Percentiles rank a stretch among this genome's conserved stretches.
Conservation (phyloP, 208 protist species). For the Leishmania tropica region DNA sequence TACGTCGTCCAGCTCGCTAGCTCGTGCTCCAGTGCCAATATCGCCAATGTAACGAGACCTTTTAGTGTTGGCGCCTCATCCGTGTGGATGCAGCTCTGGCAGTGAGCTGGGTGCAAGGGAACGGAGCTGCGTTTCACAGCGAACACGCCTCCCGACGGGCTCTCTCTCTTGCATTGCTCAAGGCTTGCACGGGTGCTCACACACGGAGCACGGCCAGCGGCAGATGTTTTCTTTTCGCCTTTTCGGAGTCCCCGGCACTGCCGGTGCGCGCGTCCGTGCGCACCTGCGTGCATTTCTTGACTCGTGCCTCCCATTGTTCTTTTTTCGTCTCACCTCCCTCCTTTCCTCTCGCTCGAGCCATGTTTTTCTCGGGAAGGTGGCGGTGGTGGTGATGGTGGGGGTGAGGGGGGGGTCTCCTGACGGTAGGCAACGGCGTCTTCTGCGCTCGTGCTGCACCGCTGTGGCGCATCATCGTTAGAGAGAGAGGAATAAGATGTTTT, state of each 20-base stretch:
- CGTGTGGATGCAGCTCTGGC: conserved; percentile 14
- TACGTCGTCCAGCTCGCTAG: conserved; percentile 16
- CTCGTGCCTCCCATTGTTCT: background rate
- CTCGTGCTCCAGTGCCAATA: conserved; percentile 4
- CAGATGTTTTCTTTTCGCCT: background rate
- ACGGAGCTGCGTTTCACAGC: background rate
- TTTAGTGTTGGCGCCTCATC: conserved; percentile 6
- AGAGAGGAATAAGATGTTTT: background rate
- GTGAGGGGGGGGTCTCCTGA: too few relatives aligned
- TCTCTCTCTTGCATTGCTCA: background rate
- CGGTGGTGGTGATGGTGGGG: too few relatives aligned
- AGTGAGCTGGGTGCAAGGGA: background rate
- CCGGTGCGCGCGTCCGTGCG: conserved; percentile 6
- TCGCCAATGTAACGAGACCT: conserved; percentile 15
- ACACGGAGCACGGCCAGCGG: background rate
- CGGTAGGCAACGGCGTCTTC: too few relatives aligned
- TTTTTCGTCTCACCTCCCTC: background rate
- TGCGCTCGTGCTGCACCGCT: too few relatives aligned
- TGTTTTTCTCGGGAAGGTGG: background rate
- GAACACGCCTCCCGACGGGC: background rate
- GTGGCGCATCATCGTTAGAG: too few relatives aligned
- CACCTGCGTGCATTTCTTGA: background rate
- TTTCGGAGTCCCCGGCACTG: background rate
- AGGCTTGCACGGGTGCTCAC: background rate
- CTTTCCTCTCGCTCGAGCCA: too few relatives aligned